These are phyloP conservation scores for Lasiodiplodia sp. DNA, from an alignment of 2,329 filamentous ascomycete genomes.

Conservation along the genomic window DNA sequence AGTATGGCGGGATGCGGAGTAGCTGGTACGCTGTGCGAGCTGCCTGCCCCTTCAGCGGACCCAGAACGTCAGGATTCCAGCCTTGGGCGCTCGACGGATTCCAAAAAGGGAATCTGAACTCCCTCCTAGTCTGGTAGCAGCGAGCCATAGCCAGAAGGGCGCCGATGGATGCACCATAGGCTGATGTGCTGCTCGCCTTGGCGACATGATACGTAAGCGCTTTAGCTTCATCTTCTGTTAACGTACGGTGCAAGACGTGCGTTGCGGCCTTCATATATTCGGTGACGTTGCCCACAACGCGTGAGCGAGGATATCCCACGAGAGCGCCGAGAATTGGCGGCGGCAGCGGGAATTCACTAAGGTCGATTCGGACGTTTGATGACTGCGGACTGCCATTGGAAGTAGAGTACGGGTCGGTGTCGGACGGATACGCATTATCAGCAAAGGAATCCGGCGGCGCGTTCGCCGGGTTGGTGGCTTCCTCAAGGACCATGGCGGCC, in stretches of 20 bases:
- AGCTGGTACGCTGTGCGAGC: constrained; percentile 45
- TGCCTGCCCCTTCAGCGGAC: constrained; percentile 40
- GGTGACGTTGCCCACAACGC: constrained; percentile 43
- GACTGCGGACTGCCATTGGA: background rate
- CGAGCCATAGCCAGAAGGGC: constrained; percentile 41
- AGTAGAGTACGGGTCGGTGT: constrained; percentile 47
- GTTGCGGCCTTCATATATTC: constrained; percentile 38
- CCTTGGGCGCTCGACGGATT: constrained; percentile 45
- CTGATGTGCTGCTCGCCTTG: constrained; percentile 46
- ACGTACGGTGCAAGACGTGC: constrained; percentile 44
- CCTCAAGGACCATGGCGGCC: constrained; percentile 51
- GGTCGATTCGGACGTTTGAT: constrained; percentile 40
- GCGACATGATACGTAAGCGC: constrained; percentile 51
- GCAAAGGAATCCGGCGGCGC: constrained; percentile 39
- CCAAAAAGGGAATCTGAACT: constrained; percentile 52
- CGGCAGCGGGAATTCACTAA: constrained; percentile 47
- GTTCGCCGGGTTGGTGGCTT: constrained; percentile 40
- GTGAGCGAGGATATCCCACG: constrained; percentile 39
- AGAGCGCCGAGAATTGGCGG: constrained; percentile 44
- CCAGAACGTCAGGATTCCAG: constrained; percentile 49
- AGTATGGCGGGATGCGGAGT: constrained; percentile 39
- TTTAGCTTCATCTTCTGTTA: constrained; percentile 52
- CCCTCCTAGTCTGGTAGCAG: constrained; percentile 44
- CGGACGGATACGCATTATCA: constrained; percentile 42
- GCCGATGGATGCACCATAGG: constrained; percentile 48